Conservation (phyloP, 257 asterid genomes). For the Scutellaria minor region DNA sequence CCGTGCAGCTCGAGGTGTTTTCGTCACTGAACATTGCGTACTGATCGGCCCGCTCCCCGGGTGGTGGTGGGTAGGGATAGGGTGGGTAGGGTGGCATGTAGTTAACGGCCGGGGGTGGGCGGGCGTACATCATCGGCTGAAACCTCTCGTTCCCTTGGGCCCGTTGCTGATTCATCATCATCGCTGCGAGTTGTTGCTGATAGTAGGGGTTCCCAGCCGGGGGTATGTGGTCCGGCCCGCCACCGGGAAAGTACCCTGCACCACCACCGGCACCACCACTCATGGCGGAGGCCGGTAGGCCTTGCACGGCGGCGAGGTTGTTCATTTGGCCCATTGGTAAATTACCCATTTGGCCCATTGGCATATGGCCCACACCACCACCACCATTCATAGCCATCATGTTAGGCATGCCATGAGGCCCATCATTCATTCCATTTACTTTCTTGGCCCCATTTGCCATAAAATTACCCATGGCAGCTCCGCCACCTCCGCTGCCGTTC, state of each 20-base stretch:
- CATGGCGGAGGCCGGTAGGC: slow-evolving; percentile 69
- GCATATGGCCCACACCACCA: slow-evolving; percentile 46
- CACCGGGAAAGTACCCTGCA: slow-evolving; percentile 62
- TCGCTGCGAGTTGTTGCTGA: slow-evolving; percentile 76
- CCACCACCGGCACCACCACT: slow-evolving; percentile 46
- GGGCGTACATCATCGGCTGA: slow-evolving; percentile 96
- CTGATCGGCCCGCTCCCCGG: slow-evolving; percentile 59
- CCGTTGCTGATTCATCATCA: slow-evolving; percentile 96
- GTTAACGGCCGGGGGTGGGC: slow-evolving; percentile 89
- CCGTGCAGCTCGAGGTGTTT: slow-evolving; percentile 64
- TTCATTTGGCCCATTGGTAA: slow-evolving; percentile 64
- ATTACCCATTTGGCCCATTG: slow-evolving; percentile 56
- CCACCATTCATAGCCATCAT: slow-evolving; percentile 73
- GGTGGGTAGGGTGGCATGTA: slow-evolving; percentile 71
- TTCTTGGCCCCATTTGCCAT: slow-evolving; percentile 68
- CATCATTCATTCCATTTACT: slow-evolving; percentile 70
- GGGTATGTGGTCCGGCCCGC: slow-evolving; percentile 53
- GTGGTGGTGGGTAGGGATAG: slow-evolving; percentile 63
- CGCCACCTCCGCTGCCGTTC: slow-evolving; percentile 47
- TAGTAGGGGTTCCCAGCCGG: slow-evolving; percentile 58
- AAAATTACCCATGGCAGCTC: slow-evolving; percentile 41
- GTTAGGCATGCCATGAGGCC: slow-evolving; percentile 83
- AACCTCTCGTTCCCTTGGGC: slow-evolving; percentile 92
- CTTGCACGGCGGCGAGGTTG: slow-evolving; percentile 74
- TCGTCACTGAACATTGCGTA: slow-evolving; percentile 70